Percentiles rank a stretch among this genome's conserved stretches.
These are phyloP conservation scores for Penstemon newberryi DNA, from an alignment of 257 asterid species.

Conservation along the genomic window DNA sequence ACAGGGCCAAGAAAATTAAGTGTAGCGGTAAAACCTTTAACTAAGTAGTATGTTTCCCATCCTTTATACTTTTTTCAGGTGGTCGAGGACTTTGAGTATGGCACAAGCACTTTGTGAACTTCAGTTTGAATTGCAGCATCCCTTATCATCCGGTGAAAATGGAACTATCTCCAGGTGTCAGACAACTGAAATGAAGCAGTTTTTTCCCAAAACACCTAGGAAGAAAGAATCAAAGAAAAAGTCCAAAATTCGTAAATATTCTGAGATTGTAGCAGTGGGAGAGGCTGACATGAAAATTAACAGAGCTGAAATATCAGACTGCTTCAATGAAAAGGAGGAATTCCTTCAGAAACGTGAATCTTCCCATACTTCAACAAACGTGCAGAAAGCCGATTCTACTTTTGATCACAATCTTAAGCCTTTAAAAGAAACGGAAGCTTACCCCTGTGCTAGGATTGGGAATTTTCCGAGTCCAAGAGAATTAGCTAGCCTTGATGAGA, in stretches of 20 bases:
- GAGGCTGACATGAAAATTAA: constrained; percentile 23
- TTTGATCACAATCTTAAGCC: constrained; percentile 19
- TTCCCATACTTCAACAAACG: constrained; percentile 11
- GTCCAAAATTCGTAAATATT: constrained; percentile 25
- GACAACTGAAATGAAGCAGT: constrained; percentile 26
- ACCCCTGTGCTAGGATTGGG: constrained; percentile 36
- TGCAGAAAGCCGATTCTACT: background rate
- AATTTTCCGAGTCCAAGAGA: constrained; percentile 75
- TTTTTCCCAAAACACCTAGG: constrained; percentile 59
- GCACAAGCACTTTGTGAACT: constrained; percentile 80
- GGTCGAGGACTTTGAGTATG: constrained; percentile 89
- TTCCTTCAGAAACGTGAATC: constrained; percentile 21
- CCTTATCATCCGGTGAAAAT: constrained; percentile 26
- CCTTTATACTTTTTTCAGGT: constrained; percentile 43
- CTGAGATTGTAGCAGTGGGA: constrained; percentile 29
- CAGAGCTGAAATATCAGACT: constrained; percentile 22
- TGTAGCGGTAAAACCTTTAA: background rate
- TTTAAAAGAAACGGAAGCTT: constrained; percentile 23
- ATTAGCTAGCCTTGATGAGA: constrained; percentile 58
- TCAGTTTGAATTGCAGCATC: constrained; percentile 58
- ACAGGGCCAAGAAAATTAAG: constrained; percentile 7
- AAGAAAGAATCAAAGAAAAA: constrained; percentile 54
- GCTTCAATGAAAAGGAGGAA: constrained; percentile 22
- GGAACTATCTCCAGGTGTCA: constrained; percentile 28
- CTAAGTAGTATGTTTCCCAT: background rate